Evolutionary conservation across 2,329 filamentous ascomycete genomes (phyloP), one percentile per base, ranked within the genome.

Genomic region (Fusarium napiforme): DNA sequence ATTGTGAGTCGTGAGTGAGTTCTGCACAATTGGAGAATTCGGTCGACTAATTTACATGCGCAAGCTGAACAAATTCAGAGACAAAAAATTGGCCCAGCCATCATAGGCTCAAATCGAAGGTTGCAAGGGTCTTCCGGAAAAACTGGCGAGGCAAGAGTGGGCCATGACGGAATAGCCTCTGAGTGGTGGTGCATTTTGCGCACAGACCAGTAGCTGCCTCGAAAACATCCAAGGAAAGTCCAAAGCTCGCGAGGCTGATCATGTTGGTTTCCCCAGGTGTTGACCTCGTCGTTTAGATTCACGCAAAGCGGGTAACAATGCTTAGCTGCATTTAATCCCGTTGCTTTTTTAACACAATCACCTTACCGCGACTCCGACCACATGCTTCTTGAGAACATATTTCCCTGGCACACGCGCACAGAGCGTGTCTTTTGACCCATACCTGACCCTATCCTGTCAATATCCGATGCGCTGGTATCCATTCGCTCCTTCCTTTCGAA

Each of bases 1-100:
- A 98, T 98, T 70, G 77, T 85, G 64, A 66, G 74, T 72, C 46
- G 55, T 56, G 64, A 36, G 46, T 37, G 18, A 43, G 37, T 36
- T 49, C 47, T 60, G 34, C n/a, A 49, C 28, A 62, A 52, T 43
- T 52, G 49, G 58, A 50, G 72, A 64, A 19, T 34, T 64, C n/a
- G 50, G 67, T 40, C 52, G 42, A 47, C 21, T 40, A 37, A 37
- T 18, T 19, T 37, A 57, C 56, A n/a, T 60, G 57, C 57, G 60
- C 53, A 58, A 61, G 50, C 34, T 67, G 43, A 55, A 70, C 64
- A 74, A 70, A 69, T 74, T 69, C 43, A 43, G 57, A 77, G 74
- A 77, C 71, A 76, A 75, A 78, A 79, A 79, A 75, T 76, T 75
- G 70, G 68, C 64, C 37, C 52, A 63, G 58, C 67, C 63, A 77